A percentile compares a stretch with the other conserved stretches of the same genome.
Conservation (phyloP, 148 eudicot species). For the Rhododendron ferrugineum region DNA sequence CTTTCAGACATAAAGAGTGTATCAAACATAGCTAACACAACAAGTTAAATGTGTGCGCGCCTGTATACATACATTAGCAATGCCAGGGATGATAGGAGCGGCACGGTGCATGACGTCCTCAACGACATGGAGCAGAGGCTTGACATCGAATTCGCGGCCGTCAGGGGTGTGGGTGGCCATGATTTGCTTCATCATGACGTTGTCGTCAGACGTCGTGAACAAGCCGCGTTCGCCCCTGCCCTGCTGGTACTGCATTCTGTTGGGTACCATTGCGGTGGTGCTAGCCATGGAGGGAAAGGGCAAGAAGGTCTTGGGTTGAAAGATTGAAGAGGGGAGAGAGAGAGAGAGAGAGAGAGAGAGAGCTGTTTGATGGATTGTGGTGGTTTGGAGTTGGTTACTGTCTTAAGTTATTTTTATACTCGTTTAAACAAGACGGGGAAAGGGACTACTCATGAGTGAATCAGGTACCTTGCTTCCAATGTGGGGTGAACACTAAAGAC, state of each 20-base stretch:
- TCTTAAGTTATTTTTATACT: background rate
- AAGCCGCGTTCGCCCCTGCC: background rate
- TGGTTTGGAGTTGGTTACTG: background rate
- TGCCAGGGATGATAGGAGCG: conserved; percentile 34
- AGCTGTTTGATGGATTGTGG: background rate
- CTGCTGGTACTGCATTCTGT: background rate
- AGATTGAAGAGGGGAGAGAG: background rate
- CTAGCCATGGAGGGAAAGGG: background rate
- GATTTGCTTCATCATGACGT: background rate
- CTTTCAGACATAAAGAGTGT: background rate
- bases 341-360: background rate
- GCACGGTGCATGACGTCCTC: conserved; percentile 55
- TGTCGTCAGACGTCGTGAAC: background rate
- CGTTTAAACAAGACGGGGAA: background rate
- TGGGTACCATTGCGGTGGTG: background rate
- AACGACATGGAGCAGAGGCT: background rate
- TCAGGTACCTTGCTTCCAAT: background rate
- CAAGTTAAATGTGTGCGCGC: conserved; percentile 15
- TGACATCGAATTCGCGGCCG: background rate
- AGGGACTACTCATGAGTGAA: background rate
- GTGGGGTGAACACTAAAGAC: background rate
- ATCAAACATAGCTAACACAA: background rate
- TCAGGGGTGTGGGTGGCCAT: background rate
- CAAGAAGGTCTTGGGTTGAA: background rate
- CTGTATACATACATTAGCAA: conserved; percentile 25